Evolutionary conservation across 148 eudicot species (phyloP).

Genomic region (Diospyros lotus): DNA sequence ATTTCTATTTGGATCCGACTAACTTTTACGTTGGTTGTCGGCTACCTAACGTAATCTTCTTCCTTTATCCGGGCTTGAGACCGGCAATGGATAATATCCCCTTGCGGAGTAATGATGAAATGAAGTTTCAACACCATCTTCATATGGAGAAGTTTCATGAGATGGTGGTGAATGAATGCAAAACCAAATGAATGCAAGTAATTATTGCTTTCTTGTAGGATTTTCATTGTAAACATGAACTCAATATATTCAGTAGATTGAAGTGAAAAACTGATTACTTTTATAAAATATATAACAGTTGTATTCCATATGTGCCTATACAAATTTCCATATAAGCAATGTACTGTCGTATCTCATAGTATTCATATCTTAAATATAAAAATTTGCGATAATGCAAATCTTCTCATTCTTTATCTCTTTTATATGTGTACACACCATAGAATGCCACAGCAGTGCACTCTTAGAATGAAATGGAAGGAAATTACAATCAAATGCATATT

Average conservation of each 20-base stretch:
- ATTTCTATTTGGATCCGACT: too few species aligned
- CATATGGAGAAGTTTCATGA: too few species aligned
- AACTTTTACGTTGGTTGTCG: too few species aligned
- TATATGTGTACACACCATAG: not conserved
- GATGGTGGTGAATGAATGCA: too few species aligned
- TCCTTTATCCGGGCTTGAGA: too few species aligned
- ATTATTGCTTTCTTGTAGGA: not conserved
- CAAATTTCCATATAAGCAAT: not conserved
- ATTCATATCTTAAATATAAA: not conserved
- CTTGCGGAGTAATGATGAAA: too few species aligned
- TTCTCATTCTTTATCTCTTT: not conserved
- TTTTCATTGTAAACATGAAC: not conserved
- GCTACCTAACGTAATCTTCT: too few species aligned
- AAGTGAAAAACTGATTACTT: not conserved
- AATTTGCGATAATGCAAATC: not conserved
- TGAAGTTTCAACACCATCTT: too few species aligned
- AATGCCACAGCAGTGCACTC: not conserved
- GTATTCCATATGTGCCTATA: not conserved
- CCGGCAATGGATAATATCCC: too few species aligned
- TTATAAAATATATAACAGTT: not conserved
- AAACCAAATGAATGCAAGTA: too few species aligned
- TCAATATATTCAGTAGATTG: not conserved
- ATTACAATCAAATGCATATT: not conserved
- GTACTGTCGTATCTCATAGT: not conserved
- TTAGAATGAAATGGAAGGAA: not conserved